Evolutionary conservation across 2,329 filamentous ascomycete genomes (phyloP).

Genomic region (Paecilomyces formosus): DNA sequence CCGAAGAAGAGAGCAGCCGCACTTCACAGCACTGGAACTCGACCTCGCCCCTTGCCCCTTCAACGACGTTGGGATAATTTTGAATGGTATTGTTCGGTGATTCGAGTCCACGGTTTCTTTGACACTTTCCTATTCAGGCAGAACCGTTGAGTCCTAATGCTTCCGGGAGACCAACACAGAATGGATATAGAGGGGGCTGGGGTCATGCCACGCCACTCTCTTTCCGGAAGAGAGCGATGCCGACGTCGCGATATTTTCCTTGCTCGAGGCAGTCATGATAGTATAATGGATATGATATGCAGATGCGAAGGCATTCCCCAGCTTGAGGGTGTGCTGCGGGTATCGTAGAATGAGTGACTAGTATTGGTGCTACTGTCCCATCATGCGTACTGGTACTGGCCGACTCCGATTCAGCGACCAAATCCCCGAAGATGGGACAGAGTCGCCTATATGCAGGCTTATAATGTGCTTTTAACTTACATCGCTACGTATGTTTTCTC

Average conservation of each 20-base stretch:
- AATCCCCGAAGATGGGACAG: not conserved
- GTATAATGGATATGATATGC: not conserved
- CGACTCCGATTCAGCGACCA: not conserved
- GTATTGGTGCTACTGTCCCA: not conserved
- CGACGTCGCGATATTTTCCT: not conserved
- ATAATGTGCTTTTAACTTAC: not conserved
- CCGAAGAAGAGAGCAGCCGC: conserved; percentile 13
- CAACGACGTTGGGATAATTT: not conserved
- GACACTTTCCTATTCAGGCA: not conserved
- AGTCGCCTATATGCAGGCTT: too few relatives aligned
- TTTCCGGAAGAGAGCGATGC: not conserved
- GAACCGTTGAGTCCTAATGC: not conserved
- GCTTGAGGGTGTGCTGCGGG: not conserved
- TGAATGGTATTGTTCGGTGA: not conserved
- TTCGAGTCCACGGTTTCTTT: not conserved
- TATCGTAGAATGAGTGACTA: not conserved
- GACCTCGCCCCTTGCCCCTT: not conserved
- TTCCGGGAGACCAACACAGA: not conserved
- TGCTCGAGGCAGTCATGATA: not conserved
- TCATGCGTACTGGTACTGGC: not conserved
- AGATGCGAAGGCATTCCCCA: not conserved
- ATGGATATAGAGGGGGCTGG: not conserved
- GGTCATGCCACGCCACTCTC: not conserved
- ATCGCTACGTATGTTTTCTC: not conserved
- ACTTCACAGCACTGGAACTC: conserved; percentile 1